Evolutionary conservation across 257 asterid species (phyloP), one percentile per base, ranked within the genome.

Genomic region (Henckelia pumila): DNA sequence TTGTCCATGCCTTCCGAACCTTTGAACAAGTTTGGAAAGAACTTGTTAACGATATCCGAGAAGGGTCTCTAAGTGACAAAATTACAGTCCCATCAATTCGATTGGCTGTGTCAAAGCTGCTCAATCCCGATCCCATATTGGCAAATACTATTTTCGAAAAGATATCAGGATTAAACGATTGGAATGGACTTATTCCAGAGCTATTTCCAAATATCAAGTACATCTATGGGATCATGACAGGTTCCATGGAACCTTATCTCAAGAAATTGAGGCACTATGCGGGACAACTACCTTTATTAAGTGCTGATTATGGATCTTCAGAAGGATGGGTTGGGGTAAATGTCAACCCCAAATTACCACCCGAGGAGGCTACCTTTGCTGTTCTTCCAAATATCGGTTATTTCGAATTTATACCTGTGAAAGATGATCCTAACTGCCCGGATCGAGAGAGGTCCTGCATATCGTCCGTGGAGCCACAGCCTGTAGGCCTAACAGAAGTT

Each of bases 321-420:
- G 99, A 94, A 76, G 97, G 99, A 63, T 94, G 99, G 97, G 74
- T 94, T 16, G 97, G 93, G 8, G 92, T 88, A 0, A 94, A 94
- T 57, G 87, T 94, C 13, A 85, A 87, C 57, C 97, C 96, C 14
- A 73, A 69, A 28, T 60, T 84, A 58, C 84, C 97, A 1, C 97
- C 99, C 0, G 99, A 94, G 70, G 13, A 8, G 57, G 93, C 73
- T n/a, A 84, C 91, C 35, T 94, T 76, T 71, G 89, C 95, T 0
- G 95, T 94, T 59, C 92, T 88, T 70, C 99, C 99, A 0, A 80
- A 91, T 76, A 85, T 86, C 8, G 96, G 95, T 28, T 94, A 82
- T 60, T 94, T 91, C 35, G 97, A 94, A 67, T 94, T 94, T 59
- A 81, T 94, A 68, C 97, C 95, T 33, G 73, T 92, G 66, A 77